Conservation (phyloP, 1,284 basidiomycete genomes). For the Trametes sp. region DNA sequence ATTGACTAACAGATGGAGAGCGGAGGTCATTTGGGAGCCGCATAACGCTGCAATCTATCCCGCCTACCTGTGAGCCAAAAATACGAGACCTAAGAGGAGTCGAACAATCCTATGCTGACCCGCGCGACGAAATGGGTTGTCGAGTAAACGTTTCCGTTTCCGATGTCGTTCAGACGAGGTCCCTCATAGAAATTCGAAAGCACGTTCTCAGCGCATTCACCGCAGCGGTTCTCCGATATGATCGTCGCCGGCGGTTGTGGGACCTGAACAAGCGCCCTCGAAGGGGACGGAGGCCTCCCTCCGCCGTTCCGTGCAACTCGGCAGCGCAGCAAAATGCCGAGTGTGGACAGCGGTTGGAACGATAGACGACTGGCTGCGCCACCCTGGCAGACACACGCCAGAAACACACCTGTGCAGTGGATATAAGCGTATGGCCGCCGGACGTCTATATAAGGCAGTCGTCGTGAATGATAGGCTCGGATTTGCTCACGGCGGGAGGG, state of each 20-base stretch:
- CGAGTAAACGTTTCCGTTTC: too few species aligned
- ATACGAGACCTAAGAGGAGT: too few species aligned
- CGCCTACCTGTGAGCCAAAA: too few species aligned
- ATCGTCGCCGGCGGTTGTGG: not conserved
- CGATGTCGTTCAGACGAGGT: too few species aligned
- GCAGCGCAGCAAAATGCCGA: conserved; percentile 9
- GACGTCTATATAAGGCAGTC: conserved; percentile 19
- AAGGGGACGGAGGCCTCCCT: conserved; percentile 21
- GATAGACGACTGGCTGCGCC: not conserved
- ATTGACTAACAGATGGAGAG: too few species aligned
- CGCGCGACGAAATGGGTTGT: too few species aligned
- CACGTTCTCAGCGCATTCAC: too few species aligned
- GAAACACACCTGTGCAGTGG: not conserved
- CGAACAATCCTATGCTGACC: too few species aligned
- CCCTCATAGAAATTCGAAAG: too few species aligned
- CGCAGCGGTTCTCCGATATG: not conserved
- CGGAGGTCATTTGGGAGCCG: too few species aligned
- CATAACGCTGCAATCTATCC: too few species aligned
- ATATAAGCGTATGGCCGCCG: not conserved
- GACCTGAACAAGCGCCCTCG: conserved; percentile 19
- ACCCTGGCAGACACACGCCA: not conserved
- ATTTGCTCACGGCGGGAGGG: not conserved
- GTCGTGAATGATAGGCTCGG: conserved; percentile 13
- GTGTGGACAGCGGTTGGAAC: not conserved
- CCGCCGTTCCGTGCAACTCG: conserved; percentile 24